Conservation (phyloP, 352 stramenopile species). For the Globisporangium cystogenes region DNA sequence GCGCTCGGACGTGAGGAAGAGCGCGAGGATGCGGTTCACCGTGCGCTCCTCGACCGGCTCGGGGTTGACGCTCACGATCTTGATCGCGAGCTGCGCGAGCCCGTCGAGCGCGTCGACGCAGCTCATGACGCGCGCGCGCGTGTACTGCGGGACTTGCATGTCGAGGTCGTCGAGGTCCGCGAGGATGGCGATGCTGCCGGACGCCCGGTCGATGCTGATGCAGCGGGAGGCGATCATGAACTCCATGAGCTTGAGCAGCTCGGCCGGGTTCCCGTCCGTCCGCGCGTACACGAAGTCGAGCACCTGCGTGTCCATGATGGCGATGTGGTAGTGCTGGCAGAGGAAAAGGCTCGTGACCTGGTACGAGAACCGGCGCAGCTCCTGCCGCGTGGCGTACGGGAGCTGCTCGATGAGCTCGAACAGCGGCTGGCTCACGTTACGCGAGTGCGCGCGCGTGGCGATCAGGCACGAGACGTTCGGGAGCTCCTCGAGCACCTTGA, state of each 20-base stretch:
- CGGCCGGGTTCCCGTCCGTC: slow-evolving; percentile 60
- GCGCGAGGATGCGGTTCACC: slow-evolving; percentile 43
- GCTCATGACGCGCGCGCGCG: slow-evolving; percentile 62
- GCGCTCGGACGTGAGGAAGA: slow-evolving; percentile 31
- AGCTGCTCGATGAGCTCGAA: slow-evolving; percentile 35
- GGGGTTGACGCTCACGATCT: slow-evolving; percentile 60
- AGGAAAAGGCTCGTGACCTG: slow-evolving; percentile 70
- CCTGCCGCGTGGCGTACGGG: slow-evolving; percentile 32
- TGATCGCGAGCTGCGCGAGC: slow-evolving; percentile 55
- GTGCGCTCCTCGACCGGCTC: slow-evolving; percentile 56
- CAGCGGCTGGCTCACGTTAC: slow-evolving; percentile 29
- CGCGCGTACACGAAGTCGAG: slow-evolving; percentile 67
- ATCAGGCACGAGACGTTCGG: slow-evolving; percentile 56
- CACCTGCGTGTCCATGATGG: slow-evolving; percentile 76
- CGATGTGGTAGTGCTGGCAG: slow-evolving; percentile 72
- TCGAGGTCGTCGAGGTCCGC: slow-evolving; percentile 73
- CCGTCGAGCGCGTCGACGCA: slow-evolving; percentile 50
- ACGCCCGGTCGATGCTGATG: slow-evolving; percentile 40
- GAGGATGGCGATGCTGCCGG: slow-evolving; percentile 52
- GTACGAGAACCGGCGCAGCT: slow-evolving; percentile 53
- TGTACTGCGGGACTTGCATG: slow-evolving; percentile 68
- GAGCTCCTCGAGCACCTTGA: slow-evolving; percentile 48
- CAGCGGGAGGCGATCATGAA: slow-evolving; percentile 69
- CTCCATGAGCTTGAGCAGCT: slow-evolving; percentile 60
- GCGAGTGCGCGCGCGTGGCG: slow-evolving; percentile 29